Evolutionary conservation across 441 rosid genomes (phyloP), one percentile per base, ranked within the genome.

Genomic region (Capsella rubella): DNA sequence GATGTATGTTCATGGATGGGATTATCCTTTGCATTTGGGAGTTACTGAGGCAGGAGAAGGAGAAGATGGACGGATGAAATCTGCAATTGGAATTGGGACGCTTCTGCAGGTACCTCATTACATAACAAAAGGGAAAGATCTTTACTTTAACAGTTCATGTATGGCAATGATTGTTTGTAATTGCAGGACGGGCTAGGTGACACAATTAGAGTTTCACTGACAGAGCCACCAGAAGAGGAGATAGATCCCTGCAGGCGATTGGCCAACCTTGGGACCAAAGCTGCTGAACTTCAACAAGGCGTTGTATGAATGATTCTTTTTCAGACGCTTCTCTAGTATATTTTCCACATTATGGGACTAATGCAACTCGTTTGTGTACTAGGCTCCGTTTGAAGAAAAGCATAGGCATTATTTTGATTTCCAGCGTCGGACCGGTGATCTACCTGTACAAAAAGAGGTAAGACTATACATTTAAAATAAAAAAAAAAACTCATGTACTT

Each of bases 41-140:
- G 99, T 95, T 64, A 95, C 99, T 69, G 98, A 95, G 86, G 99
- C 97, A 72, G 99, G 99, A 82, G 99, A 95, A 87, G 99, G 99
- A 42, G 98, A 92, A 81, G 99, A 95, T 84, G 99, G 99, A 13
- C 84, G 99, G 73, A 95, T 95, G 97, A 95, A 95, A 80, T 95
- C 99, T 79, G 97, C 99, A 11, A 95, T 95, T 77, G 97, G 97
- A 42, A 92, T 92, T 31, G 99, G 99, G 46, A 92, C 99, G 37
- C 97, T 92, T 81, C 97, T 90, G 78, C 91, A 88, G 96, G 99
- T 90, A 84, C 37, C 45, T 32, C 58, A 49, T 32, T 37, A 14
- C 64, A 74, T 37, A 43, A 51, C 40, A 27, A 40, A 53, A 3
- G 1, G 9, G 5, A 37, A 18, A 46, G 31, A 67, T 39, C 29